Base-by-base conservation (phyloP, 345 rosid species). In the Citrus glauca region DNA sequence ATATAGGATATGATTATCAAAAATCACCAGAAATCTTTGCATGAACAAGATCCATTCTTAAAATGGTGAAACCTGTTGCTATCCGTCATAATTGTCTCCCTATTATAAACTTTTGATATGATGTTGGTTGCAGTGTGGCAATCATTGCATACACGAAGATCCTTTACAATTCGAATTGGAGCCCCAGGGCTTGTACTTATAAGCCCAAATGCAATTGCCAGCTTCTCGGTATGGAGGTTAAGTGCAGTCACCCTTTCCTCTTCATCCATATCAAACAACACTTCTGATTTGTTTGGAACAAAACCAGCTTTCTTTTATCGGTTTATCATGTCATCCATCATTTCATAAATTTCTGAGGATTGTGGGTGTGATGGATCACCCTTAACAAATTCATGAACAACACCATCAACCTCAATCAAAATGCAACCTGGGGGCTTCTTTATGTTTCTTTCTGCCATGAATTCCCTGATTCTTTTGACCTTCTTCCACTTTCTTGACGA, bases 181-280 rank as follows among this genome's bases (percentile, higher is more conserved):
- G 37, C n/a, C 32, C 80, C 83, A 3, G 69, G 66, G 1, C 48
- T 9, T 6, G 75, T 65, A 33, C 61, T 78, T 40, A 69, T 5
- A 25, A 82, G 74, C 19, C 82, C 82, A 64, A 75, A 83, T 1
- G 83, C 78, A 45, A 80, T 64, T 33, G 83, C 86, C 57, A 77
- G 66, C 76, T 78, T 83, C 78, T 80, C 79, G 40, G 82, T 71
- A 16, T 86, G 82, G 38, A 81, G 84, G 66, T 76, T 48, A 7
- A 84, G 75, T 30, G 48, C 50, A n/a, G 77, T 79, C 77, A 78
- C 81, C 66, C 80, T 86, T 74, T 77, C 83, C 71, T 75, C 71
- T 38, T 80, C 75, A 3, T 77, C 81, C 70, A 81, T 76, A 32
- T 86, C 77, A 71, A 81, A 64, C 64, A 81, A 72, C 74, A 77